A percentile compares a stretch with the other conserved stretches of the same genome.
Evolutionary conservation across 1,284 basidiomycete genomes (phyloP).

Genomic region (Naganishia cerealis): DNA sequence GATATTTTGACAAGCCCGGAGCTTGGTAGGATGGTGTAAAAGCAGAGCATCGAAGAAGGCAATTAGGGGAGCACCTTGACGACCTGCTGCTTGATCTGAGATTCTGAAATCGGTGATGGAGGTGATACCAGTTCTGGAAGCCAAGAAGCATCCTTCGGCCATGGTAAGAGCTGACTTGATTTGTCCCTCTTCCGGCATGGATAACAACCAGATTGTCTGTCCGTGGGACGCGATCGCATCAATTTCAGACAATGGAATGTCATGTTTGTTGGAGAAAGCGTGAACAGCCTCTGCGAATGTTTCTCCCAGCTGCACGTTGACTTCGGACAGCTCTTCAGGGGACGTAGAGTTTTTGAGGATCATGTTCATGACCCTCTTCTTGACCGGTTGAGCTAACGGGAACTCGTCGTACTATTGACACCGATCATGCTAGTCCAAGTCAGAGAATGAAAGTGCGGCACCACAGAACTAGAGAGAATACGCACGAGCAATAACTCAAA

Average conservation of each 20-base stretch:
- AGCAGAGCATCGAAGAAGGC: slow-evolving; percentile 38
- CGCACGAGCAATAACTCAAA: slow-evolving; percentile 39
- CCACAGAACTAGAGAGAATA: not conserved
- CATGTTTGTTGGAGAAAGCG: slow-evolving; percentile 32
- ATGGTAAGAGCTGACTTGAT: slow-evolving; percentile 39
- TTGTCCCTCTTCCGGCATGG: slow-evolving; percentile 42
- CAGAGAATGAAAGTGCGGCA: not conserved
- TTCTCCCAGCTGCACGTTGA: slow-evolving; percentile 39
- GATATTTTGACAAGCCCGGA: slow-evolving; percentile 37
- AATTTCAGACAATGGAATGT: slow-evolving; percentile 32
- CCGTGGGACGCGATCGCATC: slow-evolving; percentile 41
- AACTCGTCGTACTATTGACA: slow-evolving; percentile 39
- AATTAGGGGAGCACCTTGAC: slow-evolving; percentile 36
- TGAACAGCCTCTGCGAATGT: slow-evolving; percentile 38
- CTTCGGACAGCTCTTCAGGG: slow-evolving; percentile 39
- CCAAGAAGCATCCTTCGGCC: slow-evolving; percentile 39
- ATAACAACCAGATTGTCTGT: slow-evolving; percentile 43
- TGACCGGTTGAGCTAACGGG: slow-evolving; percentile 39
- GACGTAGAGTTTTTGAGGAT: slow-evolving; percentile 40
- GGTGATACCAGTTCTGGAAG: slow-evolving; percentile 35
- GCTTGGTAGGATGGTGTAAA: slow-evolving; percentile 38
- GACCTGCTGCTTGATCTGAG: slow-evolving; percentile 36
- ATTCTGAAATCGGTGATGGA: slow-evolving; percentile 37
- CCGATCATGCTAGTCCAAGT: not conserved
- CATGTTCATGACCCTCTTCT: slow-evolving; percentile 41